Evolutionary conservation across 345 rosid species (phyloP).

Genomic region (Eucalyptus tenuipes): DNA sequence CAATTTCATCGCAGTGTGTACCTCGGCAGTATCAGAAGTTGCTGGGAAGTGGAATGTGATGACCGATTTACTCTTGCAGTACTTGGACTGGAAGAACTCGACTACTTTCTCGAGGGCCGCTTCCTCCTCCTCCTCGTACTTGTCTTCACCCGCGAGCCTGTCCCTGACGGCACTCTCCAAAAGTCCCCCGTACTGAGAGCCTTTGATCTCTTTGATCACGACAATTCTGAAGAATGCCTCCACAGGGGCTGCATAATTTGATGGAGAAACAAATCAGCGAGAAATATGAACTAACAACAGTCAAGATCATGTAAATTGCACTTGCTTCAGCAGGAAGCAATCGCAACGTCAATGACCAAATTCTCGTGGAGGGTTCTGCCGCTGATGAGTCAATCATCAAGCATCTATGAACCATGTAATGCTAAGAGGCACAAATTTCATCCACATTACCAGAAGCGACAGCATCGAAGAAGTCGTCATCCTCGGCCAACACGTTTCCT

Average conservation of each 20-base stretch:
- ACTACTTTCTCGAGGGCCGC: slow-evolving; percentile 65
- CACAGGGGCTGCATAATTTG: slow-evolving; percentile 34
- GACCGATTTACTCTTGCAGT: slow-evolving; percentile 57
- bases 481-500: slow-evolving; percentile 39
- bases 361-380: background rate
- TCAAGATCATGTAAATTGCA: background rate
- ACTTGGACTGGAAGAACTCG: slow-evolving; percentile 80
- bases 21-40: slow-evolving; percentile 41
- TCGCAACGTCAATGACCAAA: background rate
- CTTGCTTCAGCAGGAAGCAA: background rate
- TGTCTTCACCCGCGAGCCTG: slow-evolving; percentile 66
- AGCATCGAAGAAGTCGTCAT: slow-evolving; percentile 79
- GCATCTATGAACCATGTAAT: background rate
- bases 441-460: slow-evolving; percentile 40
- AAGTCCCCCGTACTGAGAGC: slow-evolving; percentile 69
- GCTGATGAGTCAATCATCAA: background rate
- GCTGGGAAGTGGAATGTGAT: slow-evolving; percentile 68
- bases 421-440: background rate
- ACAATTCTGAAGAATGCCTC: slow-evolving; percentile 71
- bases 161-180: slow-evolving; percentile 79
- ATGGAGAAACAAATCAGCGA: background rate
- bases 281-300: background rate
- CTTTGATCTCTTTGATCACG: slow-evolving; percentile 88
- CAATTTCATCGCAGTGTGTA: background rate
- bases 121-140: slow-evolving; percentile 93